phyloP scores from a whole-genome alignment of 2,329 filamentous ascomycete genomes.

The Didymella segeticola region DNA sequence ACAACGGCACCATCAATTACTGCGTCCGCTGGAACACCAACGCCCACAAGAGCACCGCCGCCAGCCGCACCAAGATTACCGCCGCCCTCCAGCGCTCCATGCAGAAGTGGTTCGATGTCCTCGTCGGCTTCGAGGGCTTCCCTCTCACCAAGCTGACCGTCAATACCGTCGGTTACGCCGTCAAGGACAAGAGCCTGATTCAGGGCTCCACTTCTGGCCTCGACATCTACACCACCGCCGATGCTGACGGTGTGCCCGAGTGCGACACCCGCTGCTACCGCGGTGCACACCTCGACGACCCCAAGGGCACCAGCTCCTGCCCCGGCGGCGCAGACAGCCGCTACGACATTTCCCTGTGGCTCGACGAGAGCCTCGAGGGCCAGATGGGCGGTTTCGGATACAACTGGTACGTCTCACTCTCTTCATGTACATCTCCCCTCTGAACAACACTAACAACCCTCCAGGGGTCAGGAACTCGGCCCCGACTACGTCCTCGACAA shows the following conservation, averaged over 20 bases:
- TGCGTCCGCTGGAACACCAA: conserved; percentile 57
- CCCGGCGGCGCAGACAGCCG: conserved; percentile 49
- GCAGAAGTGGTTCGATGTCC: conserved; percentile 54
- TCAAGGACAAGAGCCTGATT: conserved; percentile 48
- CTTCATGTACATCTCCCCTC: background rate
- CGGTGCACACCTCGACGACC: conserved; percentile 51
- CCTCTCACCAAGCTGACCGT: conserved; percentile 50
- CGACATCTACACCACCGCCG: conserved; percentile 53
- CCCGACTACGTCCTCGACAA: conserved; percentile 53
- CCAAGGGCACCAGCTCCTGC: conserved; percentile 51
- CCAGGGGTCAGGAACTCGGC: conserved; percentile 52
- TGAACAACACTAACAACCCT: conserved; percentile 28
- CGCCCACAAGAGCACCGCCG: conserved; percentile 45
- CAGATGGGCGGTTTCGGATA: conserved; percentile 51
- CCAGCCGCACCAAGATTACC: conserved; percentile 49
- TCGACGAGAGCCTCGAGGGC: conserved; percentile 54
- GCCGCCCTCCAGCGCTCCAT: conserved; percentile 46
- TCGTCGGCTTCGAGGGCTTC: conserved; percentile 56
- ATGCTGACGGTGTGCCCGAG: conserved; percentile 52
- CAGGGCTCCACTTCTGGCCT: conserved; percentile 45
- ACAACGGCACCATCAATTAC: conserved; percentile 48
- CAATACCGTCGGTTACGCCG: conserved; percentile 55
- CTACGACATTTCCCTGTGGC: conserved; percentile 53
- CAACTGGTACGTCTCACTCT: conserved; percentile 33
- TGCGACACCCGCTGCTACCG: conserved; percentile 53